Percentiles rank a stretch among this genome's conserved stretches.
These are phyloP conservation scores for Stephania cephalantha DNA, from an alignment of 164 flowering plant genomes.

Conservation along the genomic window DNA sequence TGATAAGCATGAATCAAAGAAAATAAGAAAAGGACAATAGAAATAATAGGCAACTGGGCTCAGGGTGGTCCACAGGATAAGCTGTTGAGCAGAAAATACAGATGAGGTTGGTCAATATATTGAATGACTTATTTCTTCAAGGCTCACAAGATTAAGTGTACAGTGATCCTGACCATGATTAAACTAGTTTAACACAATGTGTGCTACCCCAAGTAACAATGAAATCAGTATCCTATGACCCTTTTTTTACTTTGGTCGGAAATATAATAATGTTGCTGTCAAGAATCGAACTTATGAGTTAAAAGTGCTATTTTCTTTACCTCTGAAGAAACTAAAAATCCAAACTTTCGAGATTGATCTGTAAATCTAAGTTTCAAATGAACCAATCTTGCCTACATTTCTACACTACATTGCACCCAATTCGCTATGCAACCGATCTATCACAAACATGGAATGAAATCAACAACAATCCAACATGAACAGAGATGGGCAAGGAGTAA, in stretches of 20 bases:
- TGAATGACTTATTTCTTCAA: not conserved
- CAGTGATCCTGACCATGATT: not conserved
- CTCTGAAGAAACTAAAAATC: too few relatives aligned
- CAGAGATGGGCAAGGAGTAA: not conserved
- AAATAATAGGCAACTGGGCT: not conserved
- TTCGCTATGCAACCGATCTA: not conserved
- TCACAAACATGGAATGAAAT: not conserved
- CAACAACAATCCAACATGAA: too few relatives aligned
- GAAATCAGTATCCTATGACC: too few relatives aligned
- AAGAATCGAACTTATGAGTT: too few relatives aligned
- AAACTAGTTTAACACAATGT: too few relatives aligned
- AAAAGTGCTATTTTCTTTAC: too few relatives aligned
- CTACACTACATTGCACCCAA: slow-evolving; percentile 1
- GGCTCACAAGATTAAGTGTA: not conserved
- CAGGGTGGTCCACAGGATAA: not conserved
- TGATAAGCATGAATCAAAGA: not conserved
- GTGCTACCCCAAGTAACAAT: too few relatives aligned
- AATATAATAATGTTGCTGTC: too few relatives aligned
- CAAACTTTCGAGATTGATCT: too few relatives aligned
- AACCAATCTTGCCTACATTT: not conserved
- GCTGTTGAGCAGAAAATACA: not conserved
- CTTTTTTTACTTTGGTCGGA: too few relatives aligned
- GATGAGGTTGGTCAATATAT: not conserved
- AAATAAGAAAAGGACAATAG: not conserved
- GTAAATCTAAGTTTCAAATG: too few relatives aligned